phyloP scores from a whole-genome alignment of 306 rosid genomes.

The Sophora flavescens region DNA sequence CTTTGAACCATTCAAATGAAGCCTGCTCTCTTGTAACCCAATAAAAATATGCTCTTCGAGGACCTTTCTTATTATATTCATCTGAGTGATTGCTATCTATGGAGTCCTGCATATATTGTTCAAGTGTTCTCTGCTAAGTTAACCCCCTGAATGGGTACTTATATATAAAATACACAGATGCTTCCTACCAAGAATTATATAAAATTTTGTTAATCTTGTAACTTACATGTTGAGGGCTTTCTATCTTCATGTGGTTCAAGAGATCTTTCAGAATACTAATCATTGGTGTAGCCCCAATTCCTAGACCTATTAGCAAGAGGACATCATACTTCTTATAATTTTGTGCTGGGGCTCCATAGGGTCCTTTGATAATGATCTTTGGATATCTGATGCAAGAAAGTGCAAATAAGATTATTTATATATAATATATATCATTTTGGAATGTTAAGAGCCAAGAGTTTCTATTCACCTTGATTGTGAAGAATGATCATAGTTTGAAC shows the following conservation, averaged over 20 bases:
- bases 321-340: conserved; percentile 76
- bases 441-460: conserved; percentile 18
- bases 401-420: conserved; percentile 11
- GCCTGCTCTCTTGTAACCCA: conserved; percentile 97
- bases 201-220: conserved; percentile 7
- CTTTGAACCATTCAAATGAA: conserved; percentile 98
- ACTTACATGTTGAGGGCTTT: conserved; percentile 52
- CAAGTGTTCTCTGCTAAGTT: conserved; percentile 22
- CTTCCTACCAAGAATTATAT: neutral
- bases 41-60: conserved; percentile 91
- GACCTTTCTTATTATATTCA: conserved; percentile 48
- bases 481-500: conserved; percentile 33
- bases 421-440: neutral
- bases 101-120: conserved; percentile 43
- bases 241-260: conserved; percentile 61
- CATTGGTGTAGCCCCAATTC: conserved; percentile 97
- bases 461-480: conserved; percentile 58
- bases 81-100: neutral
- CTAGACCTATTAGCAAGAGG: conserved; percentile 86
- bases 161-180: neutral
- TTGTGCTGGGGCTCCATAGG: conserved; percentile 97
- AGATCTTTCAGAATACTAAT: conserved; percentile 88
- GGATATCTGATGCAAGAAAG: conserved; percentile 61
- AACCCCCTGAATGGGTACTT: neutral
- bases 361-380: conserved; percentile 82